Conservation (phyloP, 805 yeast species). For the Yamadazyma endophytica region DNA sequence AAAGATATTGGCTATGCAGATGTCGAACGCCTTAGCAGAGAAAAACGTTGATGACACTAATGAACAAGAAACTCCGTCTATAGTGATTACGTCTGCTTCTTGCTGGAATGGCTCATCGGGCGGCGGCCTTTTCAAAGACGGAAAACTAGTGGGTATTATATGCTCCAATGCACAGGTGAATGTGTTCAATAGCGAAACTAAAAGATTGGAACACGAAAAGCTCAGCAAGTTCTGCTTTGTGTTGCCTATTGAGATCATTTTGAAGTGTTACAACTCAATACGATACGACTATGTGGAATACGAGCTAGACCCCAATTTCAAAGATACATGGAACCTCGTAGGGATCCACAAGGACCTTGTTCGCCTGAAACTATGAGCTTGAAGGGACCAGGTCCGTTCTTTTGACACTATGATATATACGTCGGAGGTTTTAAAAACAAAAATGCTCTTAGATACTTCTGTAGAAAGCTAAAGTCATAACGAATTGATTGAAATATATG, state of each 20-base stretch:
- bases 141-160: constrained; percentile 36
- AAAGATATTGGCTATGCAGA: constrained; percentile 14
- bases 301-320: constrained; percentile 3
- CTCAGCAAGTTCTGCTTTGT: constrained; percentile 26
- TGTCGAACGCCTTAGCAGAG: constrained; percentile 1
- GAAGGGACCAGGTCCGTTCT: not conserved
- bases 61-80: constrained; percentile 3
- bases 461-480: too few species aligned
- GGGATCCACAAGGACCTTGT: constrained; percentile 7
- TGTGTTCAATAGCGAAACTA: constrained; percentile 12
- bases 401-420: too few species aligned
- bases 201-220: constrained; percentile 21
- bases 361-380: not conserved
- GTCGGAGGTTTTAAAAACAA: too few species aligned
- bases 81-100: constrained; percentile 36
- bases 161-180: constrained; percentile 42
- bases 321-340: constrained; percentile 8
- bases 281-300: not conserved
- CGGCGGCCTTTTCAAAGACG: constrained; percentile 34
- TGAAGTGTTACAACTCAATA: constrained; percentile 15
- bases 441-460: too few species aligned
- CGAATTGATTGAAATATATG: too few species aligned
- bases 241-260: constrained; percentile 29
- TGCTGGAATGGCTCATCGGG: constrained; percentile 54
- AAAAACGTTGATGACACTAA: not conserved